Evolutionary conservation across 1,139 yeast species (phyloP), one percentile per base, ranked within the genome.

Genomic region (Saccharomycopsis crataegensis): DNA sequence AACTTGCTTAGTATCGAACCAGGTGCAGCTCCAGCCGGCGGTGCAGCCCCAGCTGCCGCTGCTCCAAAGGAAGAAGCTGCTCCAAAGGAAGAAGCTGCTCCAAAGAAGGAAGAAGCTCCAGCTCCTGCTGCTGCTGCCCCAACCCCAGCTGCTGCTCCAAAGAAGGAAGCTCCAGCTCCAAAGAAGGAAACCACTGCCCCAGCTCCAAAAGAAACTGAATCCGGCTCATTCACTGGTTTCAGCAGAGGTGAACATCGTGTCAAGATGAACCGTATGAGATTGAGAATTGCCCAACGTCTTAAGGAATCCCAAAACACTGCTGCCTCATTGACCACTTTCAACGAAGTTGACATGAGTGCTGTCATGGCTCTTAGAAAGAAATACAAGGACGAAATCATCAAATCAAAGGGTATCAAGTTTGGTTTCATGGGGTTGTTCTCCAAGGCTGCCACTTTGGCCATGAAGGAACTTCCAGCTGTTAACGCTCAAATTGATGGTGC

Each of bases 351-450:
- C 75, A 93, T 93, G 99, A 77, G 95, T 59, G 82, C 86, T 61
- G 74, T 93, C 65, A 78, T 94, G 78, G 95, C 89, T 67, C 84
- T 94, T 93, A 86, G 99, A 77, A 91, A 91, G 74, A 77, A 86
- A 61, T 93, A 93, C 79, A 93, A 93, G 78, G 99, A 93, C 67
- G 99, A 93, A 73, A 79, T 94, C 69, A 80, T 94, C 67, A 94
- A 91, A 76, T 86, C 86, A 74, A 88, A 91, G 61, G 97, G 97
- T 65, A 79, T 86, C 73, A 94, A 94, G 78, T 80, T 93, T 64
- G 99, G 99, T 59, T 93, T 93, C 80, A 93, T 93, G 99, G 98
- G 99, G 71, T 90, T 96, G 41, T 93, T 93, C 76, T 83, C 98
- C 61, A 88, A 87, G 78, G 99, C 99, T 57, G 79, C 88, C 57